These are phyloP conservation scores for Austroboletus niveus DNA, from an alignment of 1,284 basidiomycete genomes.

Conservation along the genomic window DNA sequence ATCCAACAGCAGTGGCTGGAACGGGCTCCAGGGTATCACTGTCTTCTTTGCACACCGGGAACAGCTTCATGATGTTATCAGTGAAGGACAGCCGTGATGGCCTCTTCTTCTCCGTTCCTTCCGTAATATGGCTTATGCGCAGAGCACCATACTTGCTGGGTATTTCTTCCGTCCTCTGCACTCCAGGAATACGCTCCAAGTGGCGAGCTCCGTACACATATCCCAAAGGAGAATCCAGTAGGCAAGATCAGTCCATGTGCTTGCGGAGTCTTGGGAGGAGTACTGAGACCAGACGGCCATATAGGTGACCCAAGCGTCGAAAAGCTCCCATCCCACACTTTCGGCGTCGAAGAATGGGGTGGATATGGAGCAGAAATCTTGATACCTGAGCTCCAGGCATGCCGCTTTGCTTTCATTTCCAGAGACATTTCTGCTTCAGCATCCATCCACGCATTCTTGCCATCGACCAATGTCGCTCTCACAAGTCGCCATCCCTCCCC, in stretches of 20 bases:
- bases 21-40: conserved; percentile 16
- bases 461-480: conserved; percentile 19
- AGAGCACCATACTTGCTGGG: too few species aligned
- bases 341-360: too few species aligned
- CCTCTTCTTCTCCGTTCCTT: conserved; percentile 22
- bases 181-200: conserved; percentile 23
- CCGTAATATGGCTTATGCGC: too few species aligned
- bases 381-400: conserved; percentile 35
- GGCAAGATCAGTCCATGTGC: too few species aligned
- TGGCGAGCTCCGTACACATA: conserved; percentile 25
- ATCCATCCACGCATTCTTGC: conserved; percentile 27
- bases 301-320: too few species aligned
- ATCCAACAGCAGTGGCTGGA: conserved; percentile 13
- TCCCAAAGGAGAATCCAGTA: too few species aligned
- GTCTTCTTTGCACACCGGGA: conserved; percentile 34
- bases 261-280: too few species aligned
- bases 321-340: too few species aligned
- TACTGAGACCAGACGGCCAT: too few species aligned
- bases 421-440: conserved; percentile 22
- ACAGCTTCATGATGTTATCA: conserved; percentile 21
- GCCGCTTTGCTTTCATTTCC: conserved; percentile 32
- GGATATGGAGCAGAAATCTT: conserved; percentile 27
- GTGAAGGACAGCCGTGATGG: conserved; percentile 21
- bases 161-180: conserved; percentile 1
- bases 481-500: too few species aligned